A percentile compares a stretch with the other conserved stretches of the same genome.
These are phyloP conservation scores for Corchorus olitorius DNA, from an alignment of 345 rosid genomes.

Conservation along the genomic window DNA sequence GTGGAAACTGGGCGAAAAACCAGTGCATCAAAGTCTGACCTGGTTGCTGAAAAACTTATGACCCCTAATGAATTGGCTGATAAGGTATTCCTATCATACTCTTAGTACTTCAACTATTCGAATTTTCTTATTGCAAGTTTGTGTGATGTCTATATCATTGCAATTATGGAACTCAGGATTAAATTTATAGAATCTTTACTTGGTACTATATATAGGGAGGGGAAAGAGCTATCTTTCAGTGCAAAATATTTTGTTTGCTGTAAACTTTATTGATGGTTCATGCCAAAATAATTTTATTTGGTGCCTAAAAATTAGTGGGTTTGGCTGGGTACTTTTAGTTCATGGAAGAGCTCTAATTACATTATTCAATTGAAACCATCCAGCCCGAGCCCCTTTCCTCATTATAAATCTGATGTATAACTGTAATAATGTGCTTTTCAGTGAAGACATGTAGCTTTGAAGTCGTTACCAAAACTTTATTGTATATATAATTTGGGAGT, in stretches of 20 bases:
- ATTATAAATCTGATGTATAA: background rate
- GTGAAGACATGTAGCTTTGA: background rate
- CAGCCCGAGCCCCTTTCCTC: background rate
- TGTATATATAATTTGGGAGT: background rate
- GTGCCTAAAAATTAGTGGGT: background rate
- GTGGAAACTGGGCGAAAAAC: constrained; percentile 30
- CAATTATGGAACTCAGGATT: background rate
- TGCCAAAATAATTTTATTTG: background rate
- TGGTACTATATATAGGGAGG: background rate
- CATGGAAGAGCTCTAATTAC: background rate
- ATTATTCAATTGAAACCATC: background rate
- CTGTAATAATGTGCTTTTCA: background rate
- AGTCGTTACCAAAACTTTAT: background rate
- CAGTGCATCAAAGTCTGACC: constrained; percentile 28
- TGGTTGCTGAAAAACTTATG: constrained; percentile 27
- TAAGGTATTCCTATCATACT: constrained; percentile 35
- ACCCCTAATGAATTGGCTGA: constrained; percentile 28
- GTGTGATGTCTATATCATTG: background rate
- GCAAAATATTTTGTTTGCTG: background rate
- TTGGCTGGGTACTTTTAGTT: background rate
- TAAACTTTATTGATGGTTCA: background rate
- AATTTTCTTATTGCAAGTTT: background rate
- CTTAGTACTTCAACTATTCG: background rate
- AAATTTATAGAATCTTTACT: background rate
- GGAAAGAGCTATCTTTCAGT: background rate